phyloP scores from a whole-genome alignment of 768 basidiomycete species.

The Termitomyces sp. region DNA sequence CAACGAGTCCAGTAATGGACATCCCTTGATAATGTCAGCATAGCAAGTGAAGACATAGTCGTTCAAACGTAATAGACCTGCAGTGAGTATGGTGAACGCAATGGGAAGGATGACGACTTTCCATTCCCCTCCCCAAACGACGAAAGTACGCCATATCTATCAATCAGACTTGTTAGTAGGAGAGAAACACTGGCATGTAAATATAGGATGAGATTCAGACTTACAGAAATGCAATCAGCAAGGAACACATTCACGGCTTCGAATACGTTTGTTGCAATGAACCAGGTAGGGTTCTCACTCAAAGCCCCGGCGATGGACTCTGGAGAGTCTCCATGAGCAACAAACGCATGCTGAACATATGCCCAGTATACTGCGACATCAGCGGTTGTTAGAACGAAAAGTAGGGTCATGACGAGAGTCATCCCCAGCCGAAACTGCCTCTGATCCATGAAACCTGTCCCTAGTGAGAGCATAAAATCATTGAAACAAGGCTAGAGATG shows the following conservation, averaged over 20 bases:
- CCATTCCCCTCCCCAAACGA: not conserved
- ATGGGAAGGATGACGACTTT: not conserved
- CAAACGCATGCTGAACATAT: constrained; percentile 1
- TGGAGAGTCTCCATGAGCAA: not conserved
- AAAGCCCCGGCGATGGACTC: not conserved
- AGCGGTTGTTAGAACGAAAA: not conserved
- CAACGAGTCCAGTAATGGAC: not conserved
- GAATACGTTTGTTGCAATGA: not conserved
- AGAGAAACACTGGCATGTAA: not conserved
- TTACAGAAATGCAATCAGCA: not conserved
- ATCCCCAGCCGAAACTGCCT: not conserved
- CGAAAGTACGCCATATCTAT: not conserved
- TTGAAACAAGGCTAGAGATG: not conserved
- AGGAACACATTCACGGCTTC: not conserved
- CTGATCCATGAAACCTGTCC: not conserved
- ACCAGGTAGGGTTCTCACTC: not conserved
- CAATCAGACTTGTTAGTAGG: not conserved
- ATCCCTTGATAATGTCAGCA: not conserved
- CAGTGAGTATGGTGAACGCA: not conserved
- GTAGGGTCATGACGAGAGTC: not conserved
- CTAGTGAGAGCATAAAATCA: not conserved
- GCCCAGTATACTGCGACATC: constrained; percentile 2
- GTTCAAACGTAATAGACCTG: not conserved
- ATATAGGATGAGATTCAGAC: not conserved
- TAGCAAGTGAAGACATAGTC: no score